Percentiles rank a stretch among this genome's conserved stretches.
These are phyloP conservation scores for Aphanomyces invadans DNA, from an alignment of 352 stramenopile species.

Conservation along the genomic window DNA sequence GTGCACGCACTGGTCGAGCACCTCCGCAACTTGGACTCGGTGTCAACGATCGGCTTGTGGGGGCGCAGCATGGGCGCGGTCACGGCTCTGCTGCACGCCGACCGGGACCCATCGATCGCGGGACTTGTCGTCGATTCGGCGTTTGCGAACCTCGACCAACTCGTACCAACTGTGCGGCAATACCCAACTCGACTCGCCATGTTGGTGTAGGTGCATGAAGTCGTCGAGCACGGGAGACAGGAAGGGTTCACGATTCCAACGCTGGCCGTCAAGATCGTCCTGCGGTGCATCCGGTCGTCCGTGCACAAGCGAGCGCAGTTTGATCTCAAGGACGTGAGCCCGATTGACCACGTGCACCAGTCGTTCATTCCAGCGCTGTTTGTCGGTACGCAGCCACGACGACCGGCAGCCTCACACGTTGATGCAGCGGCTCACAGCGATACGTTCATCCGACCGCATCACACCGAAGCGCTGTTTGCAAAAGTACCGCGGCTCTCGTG, in stretches of 20 bases:
- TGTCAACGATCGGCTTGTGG: conserved; percentile 96
- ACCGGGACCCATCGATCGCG: conserved; percentile 94
- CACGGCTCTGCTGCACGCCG: conserved; percentile 95
- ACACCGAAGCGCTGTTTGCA: conserved; percentile 71
- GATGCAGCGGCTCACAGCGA: conserved; percentile 90
- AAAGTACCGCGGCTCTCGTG: conserved; percentile 1
- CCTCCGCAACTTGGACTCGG: conserved; percentile 82
- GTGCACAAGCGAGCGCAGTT: conserved; percentile 89
- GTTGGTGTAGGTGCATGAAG: conserved; percentile 80
- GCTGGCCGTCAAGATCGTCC: conserved; percentile 87
- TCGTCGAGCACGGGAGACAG: conserved; percentile 92
- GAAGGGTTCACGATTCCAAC: conserved; percentile 89
- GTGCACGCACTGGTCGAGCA: conserved; percentile 88
- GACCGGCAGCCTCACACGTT: too few relatives aligned
- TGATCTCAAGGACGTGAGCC: conserved; percentile 69
- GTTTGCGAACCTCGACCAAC: conserved; percentile 93
- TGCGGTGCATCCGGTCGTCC: conserved; percentile 85
- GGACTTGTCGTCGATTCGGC: conserved; percentile 96
- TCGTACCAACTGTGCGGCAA: conserved; percentile 42
- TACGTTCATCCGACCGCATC: conserved; percentile 90
- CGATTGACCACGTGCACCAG: conserved; percentile 82
- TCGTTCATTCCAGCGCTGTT: conserved; percentile 97
- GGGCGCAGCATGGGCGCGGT: conserved; percentile 97
- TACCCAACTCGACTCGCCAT: neutral
- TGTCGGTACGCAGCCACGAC: conserved; percentile 39